A percentile compares a stretch with the other conserved stretches of the same genome.
phyloP scores from a whole-genome alignment of 148 eudicot species.

The Heliosperma pusillum region DNA sequence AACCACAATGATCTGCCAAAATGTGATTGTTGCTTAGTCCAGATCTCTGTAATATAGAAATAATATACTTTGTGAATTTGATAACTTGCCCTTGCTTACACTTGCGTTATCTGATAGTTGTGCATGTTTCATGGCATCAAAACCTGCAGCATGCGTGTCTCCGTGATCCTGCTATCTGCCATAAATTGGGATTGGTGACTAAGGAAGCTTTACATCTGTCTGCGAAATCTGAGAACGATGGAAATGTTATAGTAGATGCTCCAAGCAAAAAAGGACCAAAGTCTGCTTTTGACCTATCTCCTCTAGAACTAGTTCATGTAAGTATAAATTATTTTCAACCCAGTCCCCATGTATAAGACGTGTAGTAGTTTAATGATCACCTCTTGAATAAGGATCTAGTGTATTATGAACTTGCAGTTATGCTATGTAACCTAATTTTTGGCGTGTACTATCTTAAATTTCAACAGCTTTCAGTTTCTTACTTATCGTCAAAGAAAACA shows the following conservation, averaged over 20 bases:
- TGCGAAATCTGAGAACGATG: constrained; percentile 25
- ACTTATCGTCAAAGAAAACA: constrained; percentile 44
- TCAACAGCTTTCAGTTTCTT: constrained; percentile 54
- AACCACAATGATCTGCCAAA: not conserved
- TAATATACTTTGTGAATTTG: not conserved
- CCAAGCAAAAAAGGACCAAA: constrained; percentile 31
- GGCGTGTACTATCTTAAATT: constrained; percentile 7
- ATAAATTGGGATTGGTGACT: constrained; percentile 56
- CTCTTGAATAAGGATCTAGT: not conserved
- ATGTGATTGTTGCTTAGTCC: not conserved
- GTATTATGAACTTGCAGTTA: not conserved
- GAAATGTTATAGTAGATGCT: constrained; percentile 25
- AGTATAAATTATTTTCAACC: constrained; percentile 37
- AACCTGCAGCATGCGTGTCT: constrained; percentile 58
- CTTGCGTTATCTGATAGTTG: not conserved
- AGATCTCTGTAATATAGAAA: not conserved
- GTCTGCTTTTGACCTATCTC: constrained; percentile 43
- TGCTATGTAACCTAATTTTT: not conserved
- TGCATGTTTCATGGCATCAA: not conserved
- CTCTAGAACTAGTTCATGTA: constrained; percentile 58
- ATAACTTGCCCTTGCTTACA: not conserved
- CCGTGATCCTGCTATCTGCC: constrained; percentile 49
- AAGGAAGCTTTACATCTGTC: constrained; percentile 23
- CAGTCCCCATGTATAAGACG: not conserved
- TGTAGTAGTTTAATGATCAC: not conserved